Evolutionary conservation across 331 rosid genomes (phyloP).

Genomic region (Spiraea crenata): DNA sequence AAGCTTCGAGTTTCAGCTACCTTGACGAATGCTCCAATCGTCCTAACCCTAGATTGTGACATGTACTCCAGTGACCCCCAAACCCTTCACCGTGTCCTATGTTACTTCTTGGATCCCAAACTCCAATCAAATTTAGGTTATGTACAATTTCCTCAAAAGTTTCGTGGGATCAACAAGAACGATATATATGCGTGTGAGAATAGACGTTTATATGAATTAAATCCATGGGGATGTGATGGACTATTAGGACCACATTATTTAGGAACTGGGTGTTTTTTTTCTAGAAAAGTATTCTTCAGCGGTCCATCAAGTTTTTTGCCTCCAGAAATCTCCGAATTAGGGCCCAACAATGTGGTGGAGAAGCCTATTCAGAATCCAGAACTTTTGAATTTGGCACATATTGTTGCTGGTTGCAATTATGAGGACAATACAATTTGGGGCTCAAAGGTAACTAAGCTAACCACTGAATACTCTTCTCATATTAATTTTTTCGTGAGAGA

Average conservation of each 20-base stretch:
- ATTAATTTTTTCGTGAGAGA: too few species aligned
- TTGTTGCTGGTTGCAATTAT: constrained; percentile 33
- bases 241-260: constrained; percentile 27
- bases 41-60: constrained; percentile 45
- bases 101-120: constrained; percentile 34
- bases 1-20: constrained; percentile 51
- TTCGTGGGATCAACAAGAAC: constrained; percentile 31
- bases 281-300: constrained; percentile 40
- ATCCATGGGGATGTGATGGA: constrained; percentile 41
- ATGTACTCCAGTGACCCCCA: constrained; percentile 43
- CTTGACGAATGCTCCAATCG: constrained; percentile 44
- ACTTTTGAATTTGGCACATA: constrained; percentile 20
- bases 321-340: constrained; percentile 25
- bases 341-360: constrained; percentile 23
- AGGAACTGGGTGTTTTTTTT: constrained; percentile 39
- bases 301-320: constrained; percentile 26
- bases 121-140: constrained; percentile 12
- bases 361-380: constrained; percentile 22
- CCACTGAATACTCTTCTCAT: too few species aligned
- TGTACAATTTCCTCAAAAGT: constrained; percentile 45
- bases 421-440: constrained; percentile 47
- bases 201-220: constrained; percentile 1
- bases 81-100: constrained; percentile 28
- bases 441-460: constrained; percentile 25
- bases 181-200: constrained; percentile 41